A percentile compares a stretch with the other conserved stretches of the same genome.
Conservation (phyloP, 2,329 filamentous ascomycete genomes). For the Botrytis galanthina region DNA sequence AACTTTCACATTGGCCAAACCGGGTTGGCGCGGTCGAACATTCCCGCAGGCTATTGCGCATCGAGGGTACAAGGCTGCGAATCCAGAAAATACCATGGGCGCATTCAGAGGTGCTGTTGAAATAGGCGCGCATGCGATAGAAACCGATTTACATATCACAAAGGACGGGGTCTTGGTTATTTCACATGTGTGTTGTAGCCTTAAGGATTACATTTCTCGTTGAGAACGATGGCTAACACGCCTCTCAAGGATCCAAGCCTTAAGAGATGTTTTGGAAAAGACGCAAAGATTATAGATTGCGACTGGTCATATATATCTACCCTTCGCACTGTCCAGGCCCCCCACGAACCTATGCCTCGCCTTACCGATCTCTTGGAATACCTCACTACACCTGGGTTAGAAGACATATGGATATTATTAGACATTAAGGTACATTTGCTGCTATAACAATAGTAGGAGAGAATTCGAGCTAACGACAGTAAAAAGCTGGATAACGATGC, state of each 20-base stretch:
- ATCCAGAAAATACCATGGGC: constrained; percentile 82
- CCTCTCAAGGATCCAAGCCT: constrained; percentile 64
- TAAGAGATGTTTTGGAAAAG: constrained; percentile 77
- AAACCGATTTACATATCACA: constrained; percentile 84
- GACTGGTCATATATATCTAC: constrained; percentile 71
- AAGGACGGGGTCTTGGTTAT: constrained; percentile 82
- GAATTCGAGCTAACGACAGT: not conserved
- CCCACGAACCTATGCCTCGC: constrained; percentile 69
- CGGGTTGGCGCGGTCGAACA: constrained; percentile 29
- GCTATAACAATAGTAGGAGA: not conserved
- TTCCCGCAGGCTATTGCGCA: constrained; percentile 72
- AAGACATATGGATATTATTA: constrained; percentile 75
- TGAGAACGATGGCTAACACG: constrained; percentile 9
- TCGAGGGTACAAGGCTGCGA: constrained; percentile 72
- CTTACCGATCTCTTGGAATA: constrained; percentile 73
- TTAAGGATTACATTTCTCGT: constrained; percentile 24
- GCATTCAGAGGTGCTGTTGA: constrained; percentile 73
- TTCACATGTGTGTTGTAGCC: constrained; percentile 58
- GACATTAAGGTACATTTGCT: constrained; percentile 73
- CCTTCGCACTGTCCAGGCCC: constrained; percentile 64
- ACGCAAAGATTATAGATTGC: constrained; percentile 70
- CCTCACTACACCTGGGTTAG: constrained; percentile 60
- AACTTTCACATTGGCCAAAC: constrained; percentile 31
- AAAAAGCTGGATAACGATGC: constrained; percentile 65
- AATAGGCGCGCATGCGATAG: constrained; percentile 75